These are phyloP conservation scores for Saccharomyces hybrid DNA, from an alignment of 1,139 yeast species.

Conservation along the genomic window DNA sequence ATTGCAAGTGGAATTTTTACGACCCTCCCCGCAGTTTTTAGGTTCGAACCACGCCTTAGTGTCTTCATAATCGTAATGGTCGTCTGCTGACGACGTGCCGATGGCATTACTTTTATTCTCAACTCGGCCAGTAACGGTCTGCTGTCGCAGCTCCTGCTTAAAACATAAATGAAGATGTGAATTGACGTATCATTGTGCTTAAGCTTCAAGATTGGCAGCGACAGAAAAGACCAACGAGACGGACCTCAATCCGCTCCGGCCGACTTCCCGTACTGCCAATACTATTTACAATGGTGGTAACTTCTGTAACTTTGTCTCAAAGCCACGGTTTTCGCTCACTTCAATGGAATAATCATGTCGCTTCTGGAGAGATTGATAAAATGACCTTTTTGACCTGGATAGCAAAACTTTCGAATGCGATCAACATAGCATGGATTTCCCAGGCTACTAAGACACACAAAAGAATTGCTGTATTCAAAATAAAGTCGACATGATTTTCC, in stretches of 20 bases:
- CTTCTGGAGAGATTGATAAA: neutral
- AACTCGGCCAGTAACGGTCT: conserved; percentile 39
- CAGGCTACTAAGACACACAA: neutral
- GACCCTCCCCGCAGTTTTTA: too few species aligned
- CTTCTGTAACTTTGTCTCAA: neutral
- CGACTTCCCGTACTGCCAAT: neutral
- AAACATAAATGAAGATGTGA: neutral
- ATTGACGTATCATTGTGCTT: neutral
- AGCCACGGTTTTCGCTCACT: neutral
- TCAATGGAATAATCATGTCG: neutral
- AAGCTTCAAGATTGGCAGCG: neutral
- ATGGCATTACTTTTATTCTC: neutral
- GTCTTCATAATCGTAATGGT: neutral
- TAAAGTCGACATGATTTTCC: conserved; percentile 22
- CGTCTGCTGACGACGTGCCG: neutral
- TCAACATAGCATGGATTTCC: conserved; percentile 30
- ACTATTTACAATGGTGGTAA: neutral
- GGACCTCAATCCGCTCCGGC: neutral
- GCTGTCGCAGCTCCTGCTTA: conserved; percentile 36
- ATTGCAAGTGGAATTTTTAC: neutral
- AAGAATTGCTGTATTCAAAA: neutral
- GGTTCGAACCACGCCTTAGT: conserved; percentile 49
- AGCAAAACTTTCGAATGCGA: neutral
- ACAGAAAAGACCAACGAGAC: neutral
- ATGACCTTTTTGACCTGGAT: neutral